Conservation (phyloP, 768 basidiomycete genomes). For the Galerina marginata region DNA sequence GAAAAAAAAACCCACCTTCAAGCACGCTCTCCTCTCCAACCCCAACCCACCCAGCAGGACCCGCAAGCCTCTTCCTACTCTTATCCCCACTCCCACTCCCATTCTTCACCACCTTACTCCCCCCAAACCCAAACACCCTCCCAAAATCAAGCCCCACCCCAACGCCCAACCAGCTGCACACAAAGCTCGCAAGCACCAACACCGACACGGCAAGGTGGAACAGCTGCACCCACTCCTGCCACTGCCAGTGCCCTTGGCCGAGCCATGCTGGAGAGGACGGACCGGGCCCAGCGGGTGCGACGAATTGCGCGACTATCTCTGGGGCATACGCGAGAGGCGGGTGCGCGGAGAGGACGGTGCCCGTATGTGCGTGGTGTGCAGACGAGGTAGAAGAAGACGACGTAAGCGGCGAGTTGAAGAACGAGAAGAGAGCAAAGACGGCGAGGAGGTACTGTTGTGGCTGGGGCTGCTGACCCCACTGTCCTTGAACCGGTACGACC, state of each 20-base stretch:
- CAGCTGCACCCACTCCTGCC: slow-evolving; percentile 60
- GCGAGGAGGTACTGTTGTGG: slow-evolving; percentile 78
- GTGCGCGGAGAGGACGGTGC: slow-evolving; percentile 55
- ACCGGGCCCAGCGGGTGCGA: slow-evolving; percentile 18
- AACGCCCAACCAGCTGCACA: slow-evolving; percentile 43
- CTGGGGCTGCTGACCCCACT: slow-evolving; percentile 28
- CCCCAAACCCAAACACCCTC: slow-evolving; percentile 39
- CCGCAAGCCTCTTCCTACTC: not conserved
- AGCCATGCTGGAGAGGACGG: slow-evolving; percentile 7
- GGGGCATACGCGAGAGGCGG: slow-evolving; percentile 39
- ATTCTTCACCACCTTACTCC: not conserved
- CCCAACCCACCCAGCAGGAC: slow-evolving; percentile 31
- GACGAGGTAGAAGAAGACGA: slow-evolving; percentile 40
- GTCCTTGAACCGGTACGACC: slow-evolving; percentile 5
- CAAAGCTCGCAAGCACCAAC: slow-evolving; percentile 62
- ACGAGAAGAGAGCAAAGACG: slow-evolving; percentile 83
- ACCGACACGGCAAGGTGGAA: slow-evolving; percentile 72
- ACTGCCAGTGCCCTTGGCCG: slow-evolving; percentile 41
- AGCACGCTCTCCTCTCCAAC: slow-evolving; percentile 39
- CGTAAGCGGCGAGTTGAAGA: slow-evolving; percentile 79
- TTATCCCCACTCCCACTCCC: slow-evolving; percentile 5
- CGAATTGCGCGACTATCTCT: slow-evolving; percentile 35
- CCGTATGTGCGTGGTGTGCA: slow-evolving; percentile 56
- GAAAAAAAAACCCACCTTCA: slow-evolving; percentile 29
- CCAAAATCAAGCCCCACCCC: slow-evolving; percentile 31